phyloP scores from a whole-genome alignment of 1,284 basidiomycete genomes.

The Trametes versicolor region DNA sequence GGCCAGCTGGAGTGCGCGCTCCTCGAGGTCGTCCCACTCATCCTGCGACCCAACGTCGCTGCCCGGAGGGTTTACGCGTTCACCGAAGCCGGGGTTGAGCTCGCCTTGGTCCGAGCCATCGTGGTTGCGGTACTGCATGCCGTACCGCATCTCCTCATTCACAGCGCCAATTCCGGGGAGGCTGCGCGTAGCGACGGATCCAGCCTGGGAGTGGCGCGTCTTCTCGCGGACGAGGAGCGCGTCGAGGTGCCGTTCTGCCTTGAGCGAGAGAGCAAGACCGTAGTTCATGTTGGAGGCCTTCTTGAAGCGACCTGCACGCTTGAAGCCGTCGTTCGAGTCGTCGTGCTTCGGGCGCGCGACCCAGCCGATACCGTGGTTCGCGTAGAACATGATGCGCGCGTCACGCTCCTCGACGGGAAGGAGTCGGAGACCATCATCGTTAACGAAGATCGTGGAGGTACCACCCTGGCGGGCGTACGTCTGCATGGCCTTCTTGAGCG shows the following conservation, averaged over 20 bases:
- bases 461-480: conserved; percentile 64
- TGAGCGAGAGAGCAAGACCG: conserved; percentile 75
- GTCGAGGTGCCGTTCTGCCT: conserved; percentile 78
- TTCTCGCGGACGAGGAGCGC: conserved; percentile 49
- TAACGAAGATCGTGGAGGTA: conserved; percentile 58
- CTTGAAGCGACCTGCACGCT: conserved; percentile 90
- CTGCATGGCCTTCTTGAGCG: conserved; percentile 57
- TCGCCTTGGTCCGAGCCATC: conserved; percentile 46
- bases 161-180: conserved; percentile 22
- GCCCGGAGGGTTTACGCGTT: conserved; percentile 28
- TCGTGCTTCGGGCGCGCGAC: conserved; percentile 82
- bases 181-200: conserved; percentile 14
- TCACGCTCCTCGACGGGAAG: conserved; percentile 69
- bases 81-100: conserved; percentile 33
- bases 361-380: conserved; percentile 85
- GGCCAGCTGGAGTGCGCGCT: conserved; percentile 51
- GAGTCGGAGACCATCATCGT: conserved; percentile 62
- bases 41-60: conserved; percentile 31
- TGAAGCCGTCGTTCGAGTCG: conserved; percentile 66
- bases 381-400: conserved; percentile 77
- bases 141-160: conserved; percentile 42
- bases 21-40: conserved; percentile 48
- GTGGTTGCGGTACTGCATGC: conserved; percentile 48
- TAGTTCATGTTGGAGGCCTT: conserved; percentile 94
- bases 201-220: conserved; percentile 22